phyloP scores from a whole-genome alignment of 306 rosid species.

The Bauhinia variegata region DNA sequence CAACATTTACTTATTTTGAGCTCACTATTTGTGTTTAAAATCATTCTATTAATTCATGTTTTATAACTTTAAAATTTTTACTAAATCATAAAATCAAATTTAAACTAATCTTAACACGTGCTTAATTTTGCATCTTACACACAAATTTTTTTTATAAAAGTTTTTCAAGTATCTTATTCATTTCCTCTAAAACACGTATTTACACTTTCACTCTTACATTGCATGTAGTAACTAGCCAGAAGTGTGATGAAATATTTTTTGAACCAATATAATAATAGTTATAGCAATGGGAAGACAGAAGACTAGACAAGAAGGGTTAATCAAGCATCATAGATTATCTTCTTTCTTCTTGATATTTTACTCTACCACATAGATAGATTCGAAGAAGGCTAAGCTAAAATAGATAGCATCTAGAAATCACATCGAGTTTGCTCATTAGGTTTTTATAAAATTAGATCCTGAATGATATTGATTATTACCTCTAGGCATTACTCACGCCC shows the following conservation, averaged over 20 bases:
- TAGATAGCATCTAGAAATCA: neutral
- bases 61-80: too few relatives aligned
- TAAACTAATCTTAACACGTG: too few relatives aligned
- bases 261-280: neutral
- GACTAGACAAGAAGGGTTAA: neutral
- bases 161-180: too few relatives aligned
- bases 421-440: neutral
- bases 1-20: too few relatives aligned
- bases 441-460: neutral
- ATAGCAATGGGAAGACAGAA: too few relatives aligned
- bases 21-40: too few relatives aligned
- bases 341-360: neutral
- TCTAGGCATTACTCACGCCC: conserved; percentile 88
- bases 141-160: too few relatives aligned
- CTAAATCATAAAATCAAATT: too few relatives aligned
- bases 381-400: neutral
- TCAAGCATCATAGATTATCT: neutral
- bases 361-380: too few relatives aligned
- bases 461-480: conserved; percentile 42
- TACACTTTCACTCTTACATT: conserved; percentile 83
- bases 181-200: too few relatives aligned
- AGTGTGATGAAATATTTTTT: neutral
- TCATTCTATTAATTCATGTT: too few relatives aligned
- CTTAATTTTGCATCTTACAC: too few relatives aligned
- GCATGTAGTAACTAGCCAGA: conserved; percentile 44